Base-by-base conservation (phyloP, 2,329 filamentous ascomycete species). In the Neonectria coccinea region DNA sequence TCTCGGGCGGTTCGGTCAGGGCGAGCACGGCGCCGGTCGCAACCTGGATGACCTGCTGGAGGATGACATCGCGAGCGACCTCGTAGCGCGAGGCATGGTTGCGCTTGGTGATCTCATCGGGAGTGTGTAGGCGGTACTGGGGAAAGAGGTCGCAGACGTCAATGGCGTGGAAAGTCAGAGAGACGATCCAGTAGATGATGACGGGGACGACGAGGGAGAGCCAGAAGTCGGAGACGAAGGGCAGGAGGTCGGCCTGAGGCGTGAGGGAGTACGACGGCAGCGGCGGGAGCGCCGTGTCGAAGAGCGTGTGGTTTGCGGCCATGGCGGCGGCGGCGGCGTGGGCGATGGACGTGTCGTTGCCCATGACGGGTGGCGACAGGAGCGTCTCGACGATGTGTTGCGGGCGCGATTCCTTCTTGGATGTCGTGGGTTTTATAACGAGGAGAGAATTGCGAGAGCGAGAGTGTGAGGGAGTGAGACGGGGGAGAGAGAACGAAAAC, bases 101-200 rank as follows among this genome's bases (percentile, higher is more conserved):
- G 73, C 94, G 89, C 79, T 93, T 92, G 39, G 90, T 78, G 67
- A 98, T 91, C 80, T 98, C 95, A 56, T 93, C 94, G 14, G 96
- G 96, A 0, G 96, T 98, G 81, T 99, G 96, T 45, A 99, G 85
- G 67, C 96, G 91, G 81, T 98, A 97, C 74, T 97, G 89, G 18
- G 94, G 91, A 78, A 95, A 97, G 41, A 95, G 82, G 78, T 97
- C 93, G 80, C 90, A 90, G 63, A 89, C 84, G 80, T 99, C 96
- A 75, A 98, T 89, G 71, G 90, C 76, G 83, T 98, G 95, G 83
- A 97, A 99, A 77, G 95, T 81, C 77, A 92, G 81, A 20, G 95
- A 98, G 33, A 97, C 81, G 22, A 83, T 80, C 96, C 96, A 99
- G 85, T 99, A 99, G 62, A 91, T 92, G 73, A 93, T 77, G 65